These are phyloP conservation scores for Kwoniella dejecticola DNA, from an alignment of 768 basidiomycete genomes.

Conservation along the genomic window DNA sequence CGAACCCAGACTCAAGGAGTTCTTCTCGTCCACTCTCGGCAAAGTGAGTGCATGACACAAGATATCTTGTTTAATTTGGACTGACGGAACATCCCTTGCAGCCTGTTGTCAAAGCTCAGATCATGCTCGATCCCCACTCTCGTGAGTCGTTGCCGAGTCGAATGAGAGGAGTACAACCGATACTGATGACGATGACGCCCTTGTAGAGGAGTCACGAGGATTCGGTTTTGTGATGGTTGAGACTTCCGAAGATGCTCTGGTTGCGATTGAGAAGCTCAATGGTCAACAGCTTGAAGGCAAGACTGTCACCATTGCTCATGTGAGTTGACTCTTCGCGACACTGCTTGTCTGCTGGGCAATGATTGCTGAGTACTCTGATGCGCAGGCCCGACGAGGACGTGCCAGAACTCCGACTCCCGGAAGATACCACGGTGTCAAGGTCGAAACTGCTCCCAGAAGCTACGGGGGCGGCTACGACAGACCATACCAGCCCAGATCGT, in stretches of 20 bases:
- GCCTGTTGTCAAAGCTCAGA: slow-evolving; percentile 66
- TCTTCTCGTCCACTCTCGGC: slow-evolving; percentile 79
- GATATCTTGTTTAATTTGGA: not conserved
- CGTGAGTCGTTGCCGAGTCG: slow-evolving; percentile 58
- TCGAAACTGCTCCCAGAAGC: slow-evolving; percentile 62
- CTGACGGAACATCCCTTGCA: slow-evolving; percentile 1
- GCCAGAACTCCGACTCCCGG: slow-evolving; percentile 74
- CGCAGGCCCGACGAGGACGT: slow-evolving; percentile 53
- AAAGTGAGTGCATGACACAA: slow-evolving; percentile 61
- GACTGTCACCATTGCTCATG: slow-evolving; percentile 78
- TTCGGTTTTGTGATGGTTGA: slow-evolving; percentile 92
- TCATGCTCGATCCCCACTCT: slow-evolving; percentile 70
- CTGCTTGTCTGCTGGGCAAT: no score
- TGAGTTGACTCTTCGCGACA: no score
- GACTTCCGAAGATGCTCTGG: slow-evolving; percentile 82
- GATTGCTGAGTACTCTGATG: no score
- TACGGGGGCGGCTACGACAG: slow-evolving; percentile 61
- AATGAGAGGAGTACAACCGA: no score
- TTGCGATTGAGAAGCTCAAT: slow-evolving; percentile 81
- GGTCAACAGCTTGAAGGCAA: slow-evolving; percentile 85
- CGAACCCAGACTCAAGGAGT: slow-evolving; percentile 81
- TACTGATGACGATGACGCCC: not conserved
- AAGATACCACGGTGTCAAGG: slow-evolving; percentile 63
- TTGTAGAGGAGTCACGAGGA: slow-evolving; percentile 62
- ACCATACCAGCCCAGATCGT: slow-evolving; percentile 87